Base-by-base conservation (phyloP, 129 eudicot species). In the Gnaphalium uliginosum region DNA sequence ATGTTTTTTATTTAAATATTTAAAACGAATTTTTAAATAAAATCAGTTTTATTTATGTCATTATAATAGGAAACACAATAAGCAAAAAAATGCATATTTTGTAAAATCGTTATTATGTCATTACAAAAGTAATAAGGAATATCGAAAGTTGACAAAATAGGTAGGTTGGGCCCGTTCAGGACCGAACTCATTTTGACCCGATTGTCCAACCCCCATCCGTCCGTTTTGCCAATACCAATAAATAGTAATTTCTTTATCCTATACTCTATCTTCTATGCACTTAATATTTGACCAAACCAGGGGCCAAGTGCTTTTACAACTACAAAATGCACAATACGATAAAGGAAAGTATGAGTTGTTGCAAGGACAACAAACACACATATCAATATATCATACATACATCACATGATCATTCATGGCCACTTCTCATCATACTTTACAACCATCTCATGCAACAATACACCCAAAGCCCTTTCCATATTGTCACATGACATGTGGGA, bases 331-430 rank as follows among this genome's bases (percentile, higher is more conserved):
- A 46, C 53, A 13, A 65, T 33, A 41, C 79, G 66, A 76, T 66
- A 35, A 76, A n/a, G n/a, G n/a, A n/a, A n/a, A 23, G 19, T 17
- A 22, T 64, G 53, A 64, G 79, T 64, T 75, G 72, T 75, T 30
- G 50, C 24, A 19, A 64, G 51, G 48, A 41, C 32, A 48, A 64
- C 21, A 48, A 62, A 61, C 37, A 25, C 66, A 60, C 43, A 63
- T 24, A 66, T 33, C 61, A 56, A n/a, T 0, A 43, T 0, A 56
- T 37, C 37, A 73, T 22, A 65, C 56, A 21, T 76, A 65, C 56
- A 21, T 76, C 79, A 76, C 79, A 66, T 76, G 79, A 50, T 24
- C 77, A 59, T 37, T 24, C 77, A 59, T 37, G 17, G 35, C n/a
- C 25, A 61, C 37, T 25, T 25, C 33, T 61, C 66, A 24, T 23